Percentiles rank a stretch among this genome's conserved stretches.
phyloP scores from a whole-genome alignment of 75 land plant species.

The Chamaecyparis obtusa region DNA sequence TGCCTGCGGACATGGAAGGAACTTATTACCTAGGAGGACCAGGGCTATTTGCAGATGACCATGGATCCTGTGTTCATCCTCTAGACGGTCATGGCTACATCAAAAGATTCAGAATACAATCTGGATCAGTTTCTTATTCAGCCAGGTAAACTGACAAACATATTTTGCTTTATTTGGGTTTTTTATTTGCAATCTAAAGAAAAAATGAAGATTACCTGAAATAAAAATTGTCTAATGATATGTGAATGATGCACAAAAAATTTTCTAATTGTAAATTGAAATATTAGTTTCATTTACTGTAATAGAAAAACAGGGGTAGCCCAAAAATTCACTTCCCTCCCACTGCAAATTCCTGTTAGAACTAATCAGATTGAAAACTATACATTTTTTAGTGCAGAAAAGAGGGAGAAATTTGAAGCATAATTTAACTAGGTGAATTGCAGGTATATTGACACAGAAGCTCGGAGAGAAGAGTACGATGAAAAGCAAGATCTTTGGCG shows the following conservation, averaged over 20 bases:
- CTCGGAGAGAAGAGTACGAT: slow-evolving; percentile 49
- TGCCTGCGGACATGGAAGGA: slow-evolving; percentile 65
- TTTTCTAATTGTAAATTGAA: no score
- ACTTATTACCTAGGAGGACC: slow-evolving; percentile 76
- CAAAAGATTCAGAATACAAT: slow-evolving; percentile 33
- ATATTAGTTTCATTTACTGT: no score
- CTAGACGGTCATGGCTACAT: slow-evolving; percentile 88
- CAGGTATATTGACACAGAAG: slow-evolving; percentile 65
- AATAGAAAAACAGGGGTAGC: no score
- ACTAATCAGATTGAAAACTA: neutral
- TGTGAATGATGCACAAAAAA: no score
- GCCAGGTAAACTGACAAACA: slow-evolving; percentile 29
- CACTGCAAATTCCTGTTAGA: no score
- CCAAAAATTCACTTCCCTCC: no score
- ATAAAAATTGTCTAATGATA: no score
- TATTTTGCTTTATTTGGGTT: neutral
- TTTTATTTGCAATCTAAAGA: no score
- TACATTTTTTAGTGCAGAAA: neutral
- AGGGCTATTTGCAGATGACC: slow-evolving; percentile 67
- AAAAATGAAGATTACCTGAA: no score
- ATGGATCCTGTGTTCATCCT: slow-evolving; percentile 77
- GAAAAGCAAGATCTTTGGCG: slow-evolving; percentile 42
- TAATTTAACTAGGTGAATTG: neutral
- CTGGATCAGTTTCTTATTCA: slow-evolving; percentile 35
- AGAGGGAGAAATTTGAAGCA: neutral